A percentile compares a stretch with the other conserved stretches of the same genome.
These are phyloP conservation scores for Aspergillus nidulans DNA, from an alignment of 495 filamentous ascomycete genomes.

Conservation along the genomic window DNA sequence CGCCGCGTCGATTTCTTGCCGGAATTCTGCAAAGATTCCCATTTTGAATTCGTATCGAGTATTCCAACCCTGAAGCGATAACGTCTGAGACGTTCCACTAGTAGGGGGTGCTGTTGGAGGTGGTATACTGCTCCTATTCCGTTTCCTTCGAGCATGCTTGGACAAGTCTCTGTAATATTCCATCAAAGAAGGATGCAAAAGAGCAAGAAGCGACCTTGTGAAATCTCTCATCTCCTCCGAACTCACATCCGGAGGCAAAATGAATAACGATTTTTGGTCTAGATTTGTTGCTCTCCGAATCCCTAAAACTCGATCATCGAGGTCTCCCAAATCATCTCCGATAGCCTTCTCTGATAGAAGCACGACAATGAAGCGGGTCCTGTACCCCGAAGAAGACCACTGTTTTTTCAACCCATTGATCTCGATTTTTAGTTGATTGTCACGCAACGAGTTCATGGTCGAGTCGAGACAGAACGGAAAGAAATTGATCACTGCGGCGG, in stretches of 20 bases:
- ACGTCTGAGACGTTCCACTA: constrained; percentile 72
- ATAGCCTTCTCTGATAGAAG: constrained; percentile 65
- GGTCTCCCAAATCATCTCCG: constrained; percentile 51
- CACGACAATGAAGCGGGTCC: constrained; percentile 69
- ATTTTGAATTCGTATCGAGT: constrained; percentile 91
- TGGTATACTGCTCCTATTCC: constrained; percentile 65
- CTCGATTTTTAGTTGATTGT: constrained; percentile 85
- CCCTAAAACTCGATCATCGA: constrained; percentile 70
- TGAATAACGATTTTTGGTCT: constrained; percentile 74
- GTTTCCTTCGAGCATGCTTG: constrained; percentile 82
- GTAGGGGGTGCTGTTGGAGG: constrained; percentile 81
- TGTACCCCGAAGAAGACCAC: constrained; percentile 64
- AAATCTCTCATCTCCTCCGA: constrained; percentile 59
- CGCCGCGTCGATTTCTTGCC: constrained; percentile 84
- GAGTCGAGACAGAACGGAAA: constrained; percentile 65
- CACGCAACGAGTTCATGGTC: constrained; percentile 63
- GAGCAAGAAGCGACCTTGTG: constrained; percentile 53
- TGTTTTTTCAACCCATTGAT: constrained; percentile 69
- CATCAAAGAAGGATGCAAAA: constrained; percentile 56
- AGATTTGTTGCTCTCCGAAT: constrained; percentile 74
- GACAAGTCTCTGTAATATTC: constrained; percentile 91
- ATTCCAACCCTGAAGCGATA: constrained; percentile 84
- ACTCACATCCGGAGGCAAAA: constrained; percentile 63
- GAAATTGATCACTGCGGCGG: constrained; percentile 74
- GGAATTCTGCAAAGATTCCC: constrained; percentile 82